Base-by-base conservation (phyloP, 345 rosid genomes). In the Gossypium stocksii region DNA sequence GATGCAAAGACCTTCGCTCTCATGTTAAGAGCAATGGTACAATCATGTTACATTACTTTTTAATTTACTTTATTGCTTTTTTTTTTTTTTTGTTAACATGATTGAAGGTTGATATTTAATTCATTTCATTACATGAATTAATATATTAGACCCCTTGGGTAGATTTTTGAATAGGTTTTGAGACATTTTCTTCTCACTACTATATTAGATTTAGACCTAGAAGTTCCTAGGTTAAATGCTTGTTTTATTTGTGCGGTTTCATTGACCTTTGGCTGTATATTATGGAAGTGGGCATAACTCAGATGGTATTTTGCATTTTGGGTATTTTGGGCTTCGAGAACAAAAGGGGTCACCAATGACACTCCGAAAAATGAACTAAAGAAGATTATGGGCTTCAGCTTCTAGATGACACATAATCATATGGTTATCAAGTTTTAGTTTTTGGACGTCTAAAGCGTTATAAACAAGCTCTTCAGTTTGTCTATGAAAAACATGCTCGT, bases 1-100 rank as follows among this genome's bases (percentile, higher is more conserved):
- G 99, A 96, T 80, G 97, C 98, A 78, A 88, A 80, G 85, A 88
- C 93, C 23, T 91, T 93, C 70, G 97, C 91, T 66, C 80, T 96
- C 71, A 85, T 81, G 64, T 78, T 93, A 70, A 90, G 89, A 80
- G 99, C 93, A 78, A 93, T 89, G 99, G 99, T 96, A 89, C 16
- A 84, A 60, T 67, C 49, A 63, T 71, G 57, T 49, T 70, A 44
- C 10, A 5, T 22, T 23, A 9, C 27, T n/a, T 51, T 71, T 17
- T 19, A 27, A 46, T 57, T 70, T 19, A 19, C 29, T 23, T 29
- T 44, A 10, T 77, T 70, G 13, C 14, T 59, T 60, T 49, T 60
- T 17, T 17, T 29, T 25, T 27, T 23, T 57, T 68, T 65, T 23
- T 45, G 53, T 52, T 20, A 19, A 71, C 29, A 11, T 53, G 62